Evolutionary conservation across 2,329 filamentous ascomycete species (phyloP).

Genomic region (Arthrinium phaeospermum): DNA sequence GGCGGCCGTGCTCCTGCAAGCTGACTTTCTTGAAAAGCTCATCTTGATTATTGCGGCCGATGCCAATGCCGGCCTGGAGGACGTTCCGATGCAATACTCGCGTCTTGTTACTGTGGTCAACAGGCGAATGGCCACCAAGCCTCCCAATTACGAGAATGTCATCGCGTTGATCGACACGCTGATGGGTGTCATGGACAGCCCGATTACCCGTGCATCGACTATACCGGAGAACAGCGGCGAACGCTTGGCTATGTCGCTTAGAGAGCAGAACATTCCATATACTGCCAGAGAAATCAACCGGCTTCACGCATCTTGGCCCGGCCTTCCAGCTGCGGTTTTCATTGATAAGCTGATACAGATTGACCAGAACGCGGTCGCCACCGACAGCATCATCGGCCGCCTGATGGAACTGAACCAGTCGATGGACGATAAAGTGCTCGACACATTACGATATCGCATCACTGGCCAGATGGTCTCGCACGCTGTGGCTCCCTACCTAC

Average conservation of each 20-base stretch:
- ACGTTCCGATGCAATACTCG: slow-evolving; percentile 58
- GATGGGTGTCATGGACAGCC: slow-evolving; percentile 49
- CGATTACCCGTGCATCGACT: slow-evolving; percentile 36
- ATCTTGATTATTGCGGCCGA: slow-evolving; percentile 69
- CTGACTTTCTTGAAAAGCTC: slow-evolving; percentile 64
- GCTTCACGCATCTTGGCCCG: slow-evolving; percentile 50
- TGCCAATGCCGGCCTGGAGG: slow-evolving; percentile 46
- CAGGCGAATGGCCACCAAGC: slow-evolving; percentile 55
- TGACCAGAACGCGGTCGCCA: slow-evolving; percentile 59
- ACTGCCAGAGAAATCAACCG: slow-evolving; percentile 52
- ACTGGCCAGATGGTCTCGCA: slow-evolving; percentile 54
- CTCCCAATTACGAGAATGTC: slow-evolving; percentile 59
- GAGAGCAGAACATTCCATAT: slow-evolving; percentile 48
- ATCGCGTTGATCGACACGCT: slow-evolving; percentile 56
- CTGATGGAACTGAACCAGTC: slow-evolving; percentile 59
- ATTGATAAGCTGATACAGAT: slow-evolving; percentile 70
- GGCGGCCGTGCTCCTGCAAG: slow-evolving; percentile 62
- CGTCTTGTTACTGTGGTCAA: slow-evolving; percentile 59
- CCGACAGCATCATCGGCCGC: slow-evolving; percentile 61
- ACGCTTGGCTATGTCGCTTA: slow-evolving; percentile 43
- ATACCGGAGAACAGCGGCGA: slow-evolving; percentile 47
- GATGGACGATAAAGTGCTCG: slow-evolving; percentile 58
- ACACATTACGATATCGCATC: slow-evolving; percentile 60
- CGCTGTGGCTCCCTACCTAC: slow-evolving; percentile 61
- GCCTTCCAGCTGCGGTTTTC: slow-evolving; percentile 54